Percentiles rank a stretch among this genome's conserved stretches.
phyloP scores from a whole-genome alignment of 192 early-diverging fungal species.

The Coemansia sp. region DNA sequence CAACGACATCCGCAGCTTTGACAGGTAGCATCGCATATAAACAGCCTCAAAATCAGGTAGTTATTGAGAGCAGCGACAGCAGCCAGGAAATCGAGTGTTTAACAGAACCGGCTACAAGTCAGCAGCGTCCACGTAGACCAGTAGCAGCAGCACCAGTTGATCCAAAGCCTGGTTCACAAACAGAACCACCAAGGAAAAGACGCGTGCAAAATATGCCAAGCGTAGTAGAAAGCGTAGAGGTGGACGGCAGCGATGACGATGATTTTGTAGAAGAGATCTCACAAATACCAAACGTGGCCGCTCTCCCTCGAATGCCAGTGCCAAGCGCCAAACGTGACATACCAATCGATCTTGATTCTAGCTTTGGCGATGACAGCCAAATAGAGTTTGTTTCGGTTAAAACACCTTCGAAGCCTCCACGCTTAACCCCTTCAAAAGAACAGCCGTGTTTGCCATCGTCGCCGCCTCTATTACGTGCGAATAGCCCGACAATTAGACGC shows the following conservation, averaged over 20 bases:
- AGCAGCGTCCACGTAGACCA: neutral
- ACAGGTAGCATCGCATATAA: neutral
- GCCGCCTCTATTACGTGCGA: constrained; percentile 30
- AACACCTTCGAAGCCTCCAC: constrained; percentile 3
- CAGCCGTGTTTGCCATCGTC: constrained; percentile 28
- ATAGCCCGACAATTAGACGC: constrained; percentile 40
- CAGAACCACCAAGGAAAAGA: neutral
- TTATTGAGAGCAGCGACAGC: neutral
- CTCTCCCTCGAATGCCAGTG: neutral
- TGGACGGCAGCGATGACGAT: constrained; percentile 24
- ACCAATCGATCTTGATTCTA: neutral
- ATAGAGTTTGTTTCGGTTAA: neutral
- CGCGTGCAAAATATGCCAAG: neutral
- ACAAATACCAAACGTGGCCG: neutral
- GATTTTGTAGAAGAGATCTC: constrained; percentile 21
- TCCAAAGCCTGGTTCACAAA: neutral
- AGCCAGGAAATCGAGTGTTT: neutral
- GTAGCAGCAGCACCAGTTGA: neutral
- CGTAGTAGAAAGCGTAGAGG: neutral
- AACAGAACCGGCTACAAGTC: neutral
- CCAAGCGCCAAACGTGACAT: neutral
- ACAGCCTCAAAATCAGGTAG: neutral
- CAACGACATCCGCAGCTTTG: neutral
- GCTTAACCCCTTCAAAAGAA: neutral
- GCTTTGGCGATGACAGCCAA: neutral